Conservation (phyloP, 805 yeast species). For the Suhomyces kilbournensis region DNA sequence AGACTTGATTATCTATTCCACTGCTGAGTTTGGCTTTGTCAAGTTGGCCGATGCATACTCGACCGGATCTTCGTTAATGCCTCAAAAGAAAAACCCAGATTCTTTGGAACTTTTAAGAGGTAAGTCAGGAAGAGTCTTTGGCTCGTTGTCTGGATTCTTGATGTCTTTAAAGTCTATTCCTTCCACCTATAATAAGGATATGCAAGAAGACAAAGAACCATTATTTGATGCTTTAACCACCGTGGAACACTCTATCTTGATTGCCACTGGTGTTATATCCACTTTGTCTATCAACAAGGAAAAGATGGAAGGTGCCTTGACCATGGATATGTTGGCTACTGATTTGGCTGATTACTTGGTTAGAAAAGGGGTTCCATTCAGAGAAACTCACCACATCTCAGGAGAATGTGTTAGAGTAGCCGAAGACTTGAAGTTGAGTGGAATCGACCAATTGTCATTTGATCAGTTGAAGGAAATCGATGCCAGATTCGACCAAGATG, state of each 20-base stretch:
- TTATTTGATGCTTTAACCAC: constrained; percentile 86
- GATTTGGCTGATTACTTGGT: constrained; percentile 97
- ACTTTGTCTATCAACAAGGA: constrained; percentile 72
- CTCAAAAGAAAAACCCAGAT: constrained; percentile 98
- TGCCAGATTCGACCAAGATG: constrained; percentile 74
- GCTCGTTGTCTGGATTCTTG: constrained; percentile 90
- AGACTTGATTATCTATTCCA: constrained; percentile 91
- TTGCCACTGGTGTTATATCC: constrained; percentile 95
- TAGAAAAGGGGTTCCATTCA: constrained; percentile 96
- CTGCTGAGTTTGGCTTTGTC: constrained; percentile 95
- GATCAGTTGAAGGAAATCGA: constrained; percentile 82
- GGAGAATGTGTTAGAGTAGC: constrained; percentile 96
- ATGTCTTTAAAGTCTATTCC: constrained; percentile 98
- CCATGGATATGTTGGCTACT: constrained; percentile 99
- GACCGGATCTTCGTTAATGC: constrained; percentile 98
- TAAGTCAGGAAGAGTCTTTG: constrained; percentile 95
- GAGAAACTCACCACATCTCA: constrained; percentile 98
- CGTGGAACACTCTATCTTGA: constrained; percentile 88
- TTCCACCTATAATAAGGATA: constrained; percentile 94
- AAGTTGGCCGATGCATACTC: constrained; percentile 96
- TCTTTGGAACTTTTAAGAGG: constrained; percentile 94
- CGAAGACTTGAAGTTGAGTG: constrained; percentile 71
- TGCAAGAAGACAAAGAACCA: constrained; percentile 99
- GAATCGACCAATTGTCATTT: constrained; percentile 79
- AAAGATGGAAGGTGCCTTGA: constrained; percentile 81